Conservation (phyloP, 257 asterid species). For the Fraxinus americana region DNA sequence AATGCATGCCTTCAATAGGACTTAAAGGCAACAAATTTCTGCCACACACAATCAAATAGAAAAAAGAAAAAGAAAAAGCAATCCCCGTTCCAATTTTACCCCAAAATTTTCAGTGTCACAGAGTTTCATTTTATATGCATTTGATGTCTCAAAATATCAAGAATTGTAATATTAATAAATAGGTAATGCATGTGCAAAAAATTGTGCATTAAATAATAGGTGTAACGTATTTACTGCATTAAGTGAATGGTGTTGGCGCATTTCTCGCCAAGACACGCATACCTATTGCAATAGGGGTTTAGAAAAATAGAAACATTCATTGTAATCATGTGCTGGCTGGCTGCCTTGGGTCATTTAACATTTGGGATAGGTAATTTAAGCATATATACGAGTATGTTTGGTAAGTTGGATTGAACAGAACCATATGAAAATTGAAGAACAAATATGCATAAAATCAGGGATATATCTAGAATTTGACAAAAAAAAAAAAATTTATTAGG, state of each 20-base stretch:
- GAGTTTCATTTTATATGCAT: neutral
- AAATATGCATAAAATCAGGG: too few species aligned
- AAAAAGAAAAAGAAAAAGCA: neutral
- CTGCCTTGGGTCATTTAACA: neutral
- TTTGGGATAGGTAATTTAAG: neutral
- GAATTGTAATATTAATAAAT: neutral
- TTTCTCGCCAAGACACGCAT: conserved; percentile 39
- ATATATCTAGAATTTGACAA: too few species aligned
- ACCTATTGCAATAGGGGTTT: conserved; percentile 24
- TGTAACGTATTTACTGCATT: conserved; percentile 37
- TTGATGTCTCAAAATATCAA: neutral
- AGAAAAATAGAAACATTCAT: conserved; percentile 26
- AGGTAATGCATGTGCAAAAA: conserved; percentile 21
- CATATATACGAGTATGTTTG: too few species aligned
- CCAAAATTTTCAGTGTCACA: neutral
- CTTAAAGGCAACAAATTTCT: conserved; percentile 1
- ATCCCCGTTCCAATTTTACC: neutral
- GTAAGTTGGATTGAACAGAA: too few species aligned
- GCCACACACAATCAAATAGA: neutral
- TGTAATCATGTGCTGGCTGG: conserved; percentile 29
- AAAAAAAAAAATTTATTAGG: too few species aligned
- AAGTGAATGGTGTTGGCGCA: conserved; percentile 40
- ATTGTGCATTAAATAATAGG: conserved; percentile 29
- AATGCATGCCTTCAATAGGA: neutral
- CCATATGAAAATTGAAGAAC: too few species aligned